Percentiles rank a stretch among this genome's conserved stretches.
Evolutionary conservation across 208 protist species (phyloP).

Genomic region (Phytomonas sp.): DNA sequence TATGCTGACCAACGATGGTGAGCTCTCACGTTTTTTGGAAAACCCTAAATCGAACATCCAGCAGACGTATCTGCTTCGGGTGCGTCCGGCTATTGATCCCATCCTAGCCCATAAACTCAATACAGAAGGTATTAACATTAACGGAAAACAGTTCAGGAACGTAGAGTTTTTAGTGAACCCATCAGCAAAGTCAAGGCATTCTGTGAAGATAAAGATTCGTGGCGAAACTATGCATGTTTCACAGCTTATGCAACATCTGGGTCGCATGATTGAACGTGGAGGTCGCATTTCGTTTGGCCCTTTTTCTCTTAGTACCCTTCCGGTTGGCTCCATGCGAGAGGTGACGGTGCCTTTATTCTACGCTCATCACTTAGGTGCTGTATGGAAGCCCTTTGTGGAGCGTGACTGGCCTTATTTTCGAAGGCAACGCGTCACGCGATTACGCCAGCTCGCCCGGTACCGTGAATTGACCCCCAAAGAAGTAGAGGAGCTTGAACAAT

Average conservation of each 20-base stretch:
- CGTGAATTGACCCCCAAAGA: slow-evolving; percentile 75
- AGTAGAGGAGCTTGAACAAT: slow-evolving; percentile 80
- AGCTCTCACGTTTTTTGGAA: slow-evolving; percentile 75
- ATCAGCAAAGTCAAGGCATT: slow-evolving; percentile 54
- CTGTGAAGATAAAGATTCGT: slow-evolving; percentile 76
- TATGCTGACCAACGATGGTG: slow-evolving; percentile 85
- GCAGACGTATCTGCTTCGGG: slow-evolving; percentile 77
- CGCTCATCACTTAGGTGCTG: slow-evolving; percentile 37
- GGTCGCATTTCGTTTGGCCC: slow-evolving; percentile 83
- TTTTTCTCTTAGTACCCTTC: slow-evolving; percentile 60
- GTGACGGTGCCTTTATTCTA: slow-evolving; percentile 80
- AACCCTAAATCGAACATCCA: slow-evolving; percentile 72
- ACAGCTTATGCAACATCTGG: slow-evolving; percentile 80
- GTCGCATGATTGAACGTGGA: slow-evolving; percentile 63
- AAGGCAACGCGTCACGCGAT: slow-evolving; percentile 54
- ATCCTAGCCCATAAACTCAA: slow-evolving; percentile 82
- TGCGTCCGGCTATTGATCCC: slow-evolving; percentile 76
- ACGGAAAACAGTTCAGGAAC: slow-evolving; percentile 48
- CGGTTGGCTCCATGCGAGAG: slow-evolving; percentile 78
- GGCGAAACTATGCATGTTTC: slow-evolving; percentile 63
- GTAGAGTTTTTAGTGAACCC: slow-evolving; percentile 77
- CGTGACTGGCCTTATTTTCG: slow-evolving; percentile 87
- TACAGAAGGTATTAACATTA: slow-evolving; percentile 73
- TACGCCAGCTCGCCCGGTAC: slow-evolving; percentile 50
- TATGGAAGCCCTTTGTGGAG: slow-evolving; percentile 83